A percentile compares a stretch with the other conserved stretches of the same genome.
Conservation (phyloP, 116 monocot species). For the Cymodocea nodosa region DNA sequence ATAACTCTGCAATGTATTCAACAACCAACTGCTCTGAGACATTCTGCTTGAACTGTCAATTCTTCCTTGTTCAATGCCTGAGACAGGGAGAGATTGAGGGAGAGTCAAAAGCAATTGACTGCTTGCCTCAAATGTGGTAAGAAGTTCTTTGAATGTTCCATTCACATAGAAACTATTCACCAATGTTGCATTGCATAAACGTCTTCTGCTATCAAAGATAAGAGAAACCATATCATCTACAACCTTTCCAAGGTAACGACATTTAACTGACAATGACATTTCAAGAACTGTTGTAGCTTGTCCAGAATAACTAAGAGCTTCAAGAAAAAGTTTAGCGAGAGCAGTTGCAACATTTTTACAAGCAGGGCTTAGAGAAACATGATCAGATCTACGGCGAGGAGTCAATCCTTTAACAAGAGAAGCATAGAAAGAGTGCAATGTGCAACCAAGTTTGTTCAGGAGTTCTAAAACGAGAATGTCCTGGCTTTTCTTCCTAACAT, state of each 20-base stretch:
- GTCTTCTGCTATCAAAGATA: conserved; percentile 51
- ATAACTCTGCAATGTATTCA: conserved; percentile 66
- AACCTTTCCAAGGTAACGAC: conserved; percentile 76
- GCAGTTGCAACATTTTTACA: conserved; percentile 45
- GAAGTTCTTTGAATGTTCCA: conserved; percentile 68
- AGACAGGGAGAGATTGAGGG: conserved; percentile 24
- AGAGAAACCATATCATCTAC: conserved; percentile 52
- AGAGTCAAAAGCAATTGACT: conserved; percentile 64
- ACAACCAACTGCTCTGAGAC: conserved; percentile 49
- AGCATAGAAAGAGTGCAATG: conserved; percentile 37
- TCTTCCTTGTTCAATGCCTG: conserved; percentile 23
- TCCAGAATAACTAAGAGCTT: conserved; percentile 52
- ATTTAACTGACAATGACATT: conserved; percentile 49
- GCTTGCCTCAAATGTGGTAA: conserved; percentile 70
- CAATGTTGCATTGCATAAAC: conserved; percentile 40
- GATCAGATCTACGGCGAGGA: conserved; percentile 48
- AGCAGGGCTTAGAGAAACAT: conserved; percentile 30
- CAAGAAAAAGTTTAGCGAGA: conserved; percentile 53
- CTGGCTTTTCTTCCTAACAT: conserved; percentile 40
- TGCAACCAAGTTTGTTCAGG: conserved; percentile 30
- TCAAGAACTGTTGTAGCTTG: conserved; percentile 39
- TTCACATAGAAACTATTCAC: conserved; percentile 71
- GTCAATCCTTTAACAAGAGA: conserved; percentile 49
- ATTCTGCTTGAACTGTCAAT: conserved; percentile 19
- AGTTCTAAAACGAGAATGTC: conserved; percentile 38